These are phyloP conservation scores for Aureobasidium musti DNA, from an alignment of 2,329 filamentous ascomycete species.

Conservation along the genomic window DNA sequence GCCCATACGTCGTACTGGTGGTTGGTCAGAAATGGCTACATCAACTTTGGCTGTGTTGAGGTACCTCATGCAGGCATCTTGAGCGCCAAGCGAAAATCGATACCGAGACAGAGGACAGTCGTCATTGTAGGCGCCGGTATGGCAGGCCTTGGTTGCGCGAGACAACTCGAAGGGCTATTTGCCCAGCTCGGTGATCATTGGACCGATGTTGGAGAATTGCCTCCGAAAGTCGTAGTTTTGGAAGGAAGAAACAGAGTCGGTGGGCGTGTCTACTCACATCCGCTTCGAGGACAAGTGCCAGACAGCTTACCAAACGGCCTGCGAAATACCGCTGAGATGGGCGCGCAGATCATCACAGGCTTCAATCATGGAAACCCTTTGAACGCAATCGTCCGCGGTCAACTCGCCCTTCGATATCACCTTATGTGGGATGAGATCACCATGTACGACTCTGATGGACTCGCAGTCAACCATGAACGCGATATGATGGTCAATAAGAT, in stretches of 20 bases:
- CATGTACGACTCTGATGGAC: conserved; percentile 82
- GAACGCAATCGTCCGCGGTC: conserved; percentile 85
- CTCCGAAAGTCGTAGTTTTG: conserved; percentile 74
- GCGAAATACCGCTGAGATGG: conserved; percentile 87
- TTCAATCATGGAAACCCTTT: conserved; percentile 95
- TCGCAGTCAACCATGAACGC: conserved; percentile 72
- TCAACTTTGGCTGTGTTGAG: conserved; percentile 92
- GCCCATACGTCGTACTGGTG: conserved; percentile 90
- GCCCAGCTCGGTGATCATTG: conserved; percentile 73
- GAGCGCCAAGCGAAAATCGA: conserved; percentile 36
- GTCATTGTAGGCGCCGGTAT: conserved; percentile 93
- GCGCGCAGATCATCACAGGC: conserved; percentile 96
- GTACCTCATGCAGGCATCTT: conserved; percentile 49
- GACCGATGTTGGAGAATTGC: conserved; percentile 63
- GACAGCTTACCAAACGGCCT: conserved; percentile 55
- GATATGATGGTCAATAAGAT: conserved; percentile 86
- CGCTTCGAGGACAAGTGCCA: conserved; percentile 61
- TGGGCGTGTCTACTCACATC: conserved; percentile 88
- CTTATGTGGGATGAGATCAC: conserved; percentile 76
- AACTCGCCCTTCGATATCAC: conserved; percentile 85
- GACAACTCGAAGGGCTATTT: conserved; percentile 86
- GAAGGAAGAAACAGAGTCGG: conserved; percentile 87
- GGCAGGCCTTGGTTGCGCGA: conserved; percentile 85
- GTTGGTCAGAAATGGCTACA: conserved; percentile 86
- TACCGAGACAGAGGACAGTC: conserved; percentile 67